Base-by-base conservation (phyloP, 2,329 filamentous ascomycete species). In the Aureobasidium musti region DNA sequence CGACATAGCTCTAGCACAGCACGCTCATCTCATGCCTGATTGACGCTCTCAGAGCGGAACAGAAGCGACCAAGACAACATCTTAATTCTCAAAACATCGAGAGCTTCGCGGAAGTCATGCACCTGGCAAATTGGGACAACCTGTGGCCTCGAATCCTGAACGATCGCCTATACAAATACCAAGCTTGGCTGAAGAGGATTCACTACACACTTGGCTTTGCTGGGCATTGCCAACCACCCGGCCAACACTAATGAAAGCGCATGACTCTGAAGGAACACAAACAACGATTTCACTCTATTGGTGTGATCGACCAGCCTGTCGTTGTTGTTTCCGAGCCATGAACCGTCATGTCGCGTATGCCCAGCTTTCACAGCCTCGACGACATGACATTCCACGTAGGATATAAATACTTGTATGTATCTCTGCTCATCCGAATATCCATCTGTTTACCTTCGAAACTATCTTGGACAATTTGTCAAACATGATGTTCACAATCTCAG, bases 121-220 rank as follows among this genome's bases (percentile, higher is more conserved):
- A 23, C 13, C 14, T 13, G n/a, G 21, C 30, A 10, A 35, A 11
- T 53, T 13, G 19, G 11, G 14, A 17, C 17, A 53, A 33, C 49
- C 26, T 17, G 28, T 52, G 49, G 35, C 28, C 17, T 21, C 0
- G 6, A 2, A 19, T 5, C 33, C 33, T 30, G 33, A 39, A 56
- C 50, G 52, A 56, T 56, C 52, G 52, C 33, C 33, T 26, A 10
- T 39, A 39, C 19, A 56, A 14, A n/a, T 56, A 56, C 52, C 33
- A 39, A 56, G 52, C 33, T 33, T 6, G 33, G 52, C 10, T 14
- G 30, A n/a, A 33, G 26, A 56, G 52, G 33, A 56, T 56, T 56
- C 33, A 37, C 21, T 56, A 56, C 17, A 56, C n/a, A 37, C 52
- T 56, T 56, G 33, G 52, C 52, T 35, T 35, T 56, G 52, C 21